phyloP scores from a whole-genome alignment of 768 basidiomycete genomes.

The Leccinum rimulosum region DNA sequence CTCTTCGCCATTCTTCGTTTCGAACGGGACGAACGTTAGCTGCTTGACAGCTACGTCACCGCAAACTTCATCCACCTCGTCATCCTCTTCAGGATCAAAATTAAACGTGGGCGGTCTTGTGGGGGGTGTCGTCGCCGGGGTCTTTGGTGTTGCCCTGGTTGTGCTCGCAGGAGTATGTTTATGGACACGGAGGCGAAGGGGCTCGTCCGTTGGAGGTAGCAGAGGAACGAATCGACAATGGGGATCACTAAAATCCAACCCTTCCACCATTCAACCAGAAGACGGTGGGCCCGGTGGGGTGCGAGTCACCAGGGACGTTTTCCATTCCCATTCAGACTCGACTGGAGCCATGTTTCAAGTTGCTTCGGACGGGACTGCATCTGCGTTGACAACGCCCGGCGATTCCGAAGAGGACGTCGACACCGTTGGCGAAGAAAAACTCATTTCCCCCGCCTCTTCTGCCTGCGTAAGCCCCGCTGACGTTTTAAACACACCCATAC shows the following conservation, averaged over 20 bases:
- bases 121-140: conserved; percentile 51
- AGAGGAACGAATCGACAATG: conserved; percentile 22
- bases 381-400: conserved; percentile 15
- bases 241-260: conserved; percentile 28
- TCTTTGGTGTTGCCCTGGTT: conserved; percentile 35
- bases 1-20: conserved; percentile 37
- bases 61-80: conserved; percentile 13
- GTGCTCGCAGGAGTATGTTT: conserved; percentile 34
- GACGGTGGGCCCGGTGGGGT: not conserved
- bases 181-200: conserved; percentile 23
- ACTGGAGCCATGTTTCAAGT: conserved; percentile 15
- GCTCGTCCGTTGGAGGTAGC: conserved; percentile 25
- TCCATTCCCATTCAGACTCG: conserved; percentile 23
- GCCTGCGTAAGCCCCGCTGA: conserved; percentile 20
- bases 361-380: conserved; percentile 13
- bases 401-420: conserved; percentile 23
- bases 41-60: conserved; percentile 29
- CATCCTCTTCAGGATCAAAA: conserved; percentile 23
- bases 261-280: conserved; percentile 12
- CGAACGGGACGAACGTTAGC: conserved; percentile 34
- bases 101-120: conserved; percentile 45
- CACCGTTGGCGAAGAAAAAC: conserved; percentile 24
- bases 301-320: conserved; percentile 7
- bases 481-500: conserved; percentile 15
- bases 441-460: conserved; percentile 15